Evolutionary conservation across 2,329 filamentous ascomycete genomes (phyloP), one percentile per base, ranked within the genome.

Genomic region (Beauveria varroae): DNA sequence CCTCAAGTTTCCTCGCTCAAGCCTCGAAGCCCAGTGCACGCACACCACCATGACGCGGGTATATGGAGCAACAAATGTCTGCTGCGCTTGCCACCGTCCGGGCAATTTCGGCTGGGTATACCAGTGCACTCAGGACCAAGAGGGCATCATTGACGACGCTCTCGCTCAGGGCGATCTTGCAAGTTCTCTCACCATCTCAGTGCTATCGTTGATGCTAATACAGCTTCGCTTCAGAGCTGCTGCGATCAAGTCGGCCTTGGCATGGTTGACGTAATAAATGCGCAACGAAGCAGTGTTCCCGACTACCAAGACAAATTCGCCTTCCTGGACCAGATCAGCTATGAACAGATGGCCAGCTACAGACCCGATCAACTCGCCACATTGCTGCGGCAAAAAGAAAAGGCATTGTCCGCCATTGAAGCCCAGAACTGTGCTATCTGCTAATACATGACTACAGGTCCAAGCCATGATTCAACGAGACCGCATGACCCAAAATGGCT

Each of bases 91-190:
- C 67, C 75, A 75, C 44, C 74, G 75, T 46, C 71, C 72, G 1
- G 82, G 87, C 0, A 73, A 78, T 18, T 78, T 87, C 58, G 88
- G 89, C 28, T 95, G 88, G 83, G 74, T 95, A 24, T 95, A 90
- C 71, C 78, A 81, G 63, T 95, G 91, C 72, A 82, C 80, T 14
- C 84, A 90, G 69, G 89, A 92, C 67, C 76, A 75, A 12, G 78
- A 83, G 34, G 73, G 76, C 54, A 66, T 74, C 52, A 70, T 73
- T 26, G 74, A 74, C 58, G 66, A 69, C 46, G 65, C 67, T 7
- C 63, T 68, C 41, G 66, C 63, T 16, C 64, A 67, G 60, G 64
- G 69, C 63, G 65, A 68, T 63, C 57, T 60, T 43, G 63, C 64
- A 57, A 41, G 60, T 51, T 20, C 41, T 12, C 7, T 37, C n/a